Evolutionary conservation across 805 yeast species (phyloP).

Genomic region (Tetrapisispora arboricola): DNA sequence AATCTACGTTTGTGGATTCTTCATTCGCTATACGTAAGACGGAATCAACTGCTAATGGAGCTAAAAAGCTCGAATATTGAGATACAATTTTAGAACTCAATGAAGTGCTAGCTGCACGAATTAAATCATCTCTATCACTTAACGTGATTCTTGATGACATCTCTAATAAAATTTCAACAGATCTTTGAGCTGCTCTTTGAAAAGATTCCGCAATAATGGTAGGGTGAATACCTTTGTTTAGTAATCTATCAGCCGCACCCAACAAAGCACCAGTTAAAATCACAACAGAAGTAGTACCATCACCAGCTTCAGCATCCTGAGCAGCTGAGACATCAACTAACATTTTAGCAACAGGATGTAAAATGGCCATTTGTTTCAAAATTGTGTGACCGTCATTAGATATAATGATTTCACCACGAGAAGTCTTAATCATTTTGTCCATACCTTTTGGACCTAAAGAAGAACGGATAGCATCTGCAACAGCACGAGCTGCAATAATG

Average conservation of each 20-base stretch:
- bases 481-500: slow-evolving; percentile 87
- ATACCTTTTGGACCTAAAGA: slow-evolving; percentile 97
- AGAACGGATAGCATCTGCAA: slow-evolving; percentile 90
- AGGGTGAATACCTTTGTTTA: slow-evolving; percentile 90
- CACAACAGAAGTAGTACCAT: slow-evolving; percentile 97
- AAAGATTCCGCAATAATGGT: slow-evolving; percentile 88
- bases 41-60: slow-evolving; percentile 91
- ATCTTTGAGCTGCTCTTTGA: slow-evolving; percentile 76
- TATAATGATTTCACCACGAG: slow-evolving; percentile 83
- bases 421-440: slow-evolving; percentile 98
- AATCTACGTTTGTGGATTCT: slow-evolving; percentile 58
- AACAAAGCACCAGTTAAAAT: slow-evolving; percentile 88
- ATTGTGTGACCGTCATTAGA: slow-evolving; percentile 99
- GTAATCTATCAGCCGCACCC: slow-evolving; percentile 88
- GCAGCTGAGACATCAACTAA: slow-evolving; percentile 95
- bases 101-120: slow-evolving; percentile 91
- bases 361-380: slow-evolving; percentile 91
- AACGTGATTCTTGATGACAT: slow-evolving; percentile 80
- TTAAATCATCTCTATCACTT: slow-evolving; percentile 67
- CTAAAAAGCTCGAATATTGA: slow-evolving; percentile 74
- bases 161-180: slow-evolving; percentile 70
- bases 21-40: slow-evolving; percentile 68
- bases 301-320: slow-evolving; percentile 99
- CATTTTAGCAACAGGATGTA: slow-evolving; percentile 99
- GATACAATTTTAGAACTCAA: slow-evolving; percentile 91